Evolutionary conservation across 2,329 filamentous ascomycete genomes (phyloP).

Genomic region (Macrophomina tecta): DNA sequence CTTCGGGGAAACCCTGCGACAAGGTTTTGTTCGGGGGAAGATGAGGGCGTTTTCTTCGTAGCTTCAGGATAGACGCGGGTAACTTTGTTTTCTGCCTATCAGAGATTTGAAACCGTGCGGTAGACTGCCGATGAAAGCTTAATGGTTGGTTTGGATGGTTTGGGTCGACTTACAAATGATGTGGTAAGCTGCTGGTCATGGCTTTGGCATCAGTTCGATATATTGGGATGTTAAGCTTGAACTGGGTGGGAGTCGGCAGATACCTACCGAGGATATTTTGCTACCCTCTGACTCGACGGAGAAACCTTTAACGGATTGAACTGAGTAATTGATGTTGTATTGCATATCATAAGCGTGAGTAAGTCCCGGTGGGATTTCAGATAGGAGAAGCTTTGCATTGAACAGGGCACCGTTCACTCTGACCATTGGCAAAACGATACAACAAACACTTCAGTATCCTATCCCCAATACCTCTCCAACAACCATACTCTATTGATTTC

Average conservation of each 20-base stretch:
- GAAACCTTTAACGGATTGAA: no score
- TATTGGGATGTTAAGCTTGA: background rate
- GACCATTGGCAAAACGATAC: no score
- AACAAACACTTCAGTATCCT: no score
- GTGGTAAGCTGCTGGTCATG: background rate
- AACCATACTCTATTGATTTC: no score
- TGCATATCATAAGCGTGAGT: no score
- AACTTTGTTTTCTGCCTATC: background rate
- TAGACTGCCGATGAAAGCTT: background rate
- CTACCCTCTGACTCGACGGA: no score
- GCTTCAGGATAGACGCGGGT: background rate
- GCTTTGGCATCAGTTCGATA: background rate
- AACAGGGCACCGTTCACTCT: no score
- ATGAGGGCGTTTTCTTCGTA: background rate
- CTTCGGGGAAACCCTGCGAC: background rate
- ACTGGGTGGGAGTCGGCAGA: background rate
- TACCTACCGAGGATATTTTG: background rate
- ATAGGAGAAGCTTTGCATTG: no score
- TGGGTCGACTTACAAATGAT: background rate
- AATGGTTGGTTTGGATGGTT: background rate
- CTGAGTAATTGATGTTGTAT: no score
- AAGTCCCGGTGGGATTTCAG: no score
- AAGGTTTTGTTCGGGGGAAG: background rate
- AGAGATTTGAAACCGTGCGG: background rate
- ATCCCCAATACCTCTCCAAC: no score